These are phyloP conservation scores for Mycogone perniciosa DNA, from an alignment of 2,329 filamentous ascomycete species.

Conservation along the genomic window DNA sequence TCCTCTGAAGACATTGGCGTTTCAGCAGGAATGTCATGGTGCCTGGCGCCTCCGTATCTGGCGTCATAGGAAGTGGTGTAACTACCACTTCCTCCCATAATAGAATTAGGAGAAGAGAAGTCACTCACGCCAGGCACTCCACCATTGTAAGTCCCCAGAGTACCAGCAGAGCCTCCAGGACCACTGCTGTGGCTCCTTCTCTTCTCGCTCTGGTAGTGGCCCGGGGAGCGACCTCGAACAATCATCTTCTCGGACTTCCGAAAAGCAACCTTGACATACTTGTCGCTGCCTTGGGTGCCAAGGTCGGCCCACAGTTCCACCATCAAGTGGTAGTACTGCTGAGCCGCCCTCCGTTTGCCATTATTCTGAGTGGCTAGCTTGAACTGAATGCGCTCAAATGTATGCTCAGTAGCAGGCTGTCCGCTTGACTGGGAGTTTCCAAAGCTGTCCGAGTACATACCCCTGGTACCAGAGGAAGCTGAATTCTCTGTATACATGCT, in stretches of 20 bases:
- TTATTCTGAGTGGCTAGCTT: slow-evolving; percentile 93
- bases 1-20: slow-evolving; percentile 47
- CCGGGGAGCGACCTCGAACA: slow-evolving; percentile 76
- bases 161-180: slow-evolving; percentile 57
- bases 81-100: slow-evolving; percentile 6
- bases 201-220: slow-evolving; percentile 69
- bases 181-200: slow-evolving; percentile 65
- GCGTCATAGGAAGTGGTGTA: slow-evolving; percentile 6
- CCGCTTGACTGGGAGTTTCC: slow-evolving; percentile 21
- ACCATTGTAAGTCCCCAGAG: slow-evolving; percentile 41
- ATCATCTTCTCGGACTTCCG: slow-evolving; percentile 75
- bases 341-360: slow-evolving; percentile 79
- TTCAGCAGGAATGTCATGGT: slow-evolving; percentile 46
- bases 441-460: slow-evolving; percentile 40
- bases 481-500: slow-evolving; percentile 38
- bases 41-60: slow-evolving; percentile 25
- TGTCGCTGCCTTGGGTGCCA: slow-evolving; percentile 40
- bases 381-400: slow-evolving; percentile 88
- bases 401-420: slow-evolving; percentile 47
- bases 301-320: slow-evolving; percentile 75
- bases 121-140: slow-evolving; percentile 20
- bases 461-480: slow-evolving; percentile 18
- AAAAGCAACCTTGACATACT: slow-evolving; percentile 65
- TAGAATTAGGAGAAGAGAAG: slow-evolving; percentile 16
- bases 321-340: slow-evolving; percentile 89